Conservation (phyloP, 2,329 filamentous ascomycete genomes). For the Hawksworthiomyces lignivorus region DNA sequence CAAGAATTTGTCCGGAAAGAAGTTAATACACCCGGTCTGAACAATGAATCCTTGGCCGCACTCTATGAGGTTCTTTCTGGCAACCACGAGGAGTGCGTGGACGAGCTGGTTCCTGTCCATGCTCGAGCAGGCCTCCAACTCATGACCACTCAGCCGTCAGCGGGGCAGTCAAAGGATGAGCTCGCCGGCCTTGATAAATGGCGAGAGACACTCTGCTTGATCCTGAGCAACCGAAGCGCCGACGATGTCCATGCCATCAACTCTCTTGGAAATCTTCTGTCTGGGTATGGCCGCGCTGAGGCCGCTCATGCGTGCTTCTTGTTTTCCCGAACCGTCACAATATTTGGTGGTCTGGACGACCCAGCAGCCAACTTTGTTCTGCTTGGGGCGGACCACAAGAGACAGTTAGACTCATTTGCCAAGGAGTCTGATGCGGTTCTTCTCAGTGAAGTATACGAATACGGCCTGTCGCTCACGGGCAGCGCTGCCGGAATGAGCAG, state of each 20-base stretch:
- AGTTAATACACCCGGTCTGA: constrained; percentile 71
- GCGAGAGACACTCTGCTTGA: constrained; percentile 79
- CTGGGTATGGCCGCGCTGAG: constrained; percentile 79
- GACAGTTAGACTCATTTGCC: constrained; percentile 62
- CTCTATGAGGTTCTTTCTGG: constrained; percentile 91
- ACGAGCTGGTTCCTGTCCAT: constrained; percentile 89
- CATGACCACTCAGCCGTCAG: constrained; percentile 63
- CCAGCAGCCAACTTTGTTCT: constrained; percentile 65
- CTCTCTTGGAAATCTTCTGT: constrained; percentile 72
- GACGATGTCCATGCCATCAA: constrained; percentile 72
- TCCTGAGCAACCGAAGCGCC: constrained; percentile 79
- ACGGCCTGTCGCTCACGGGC: constrained; percentile 66
- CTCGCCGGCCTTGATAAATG: constrained; percentile 86
- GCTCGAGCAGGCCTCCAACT: constrained; percentile 88
- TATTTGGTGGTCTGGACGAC: constrained; percentile 81
- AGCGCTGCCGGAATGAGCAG: constrained; percentile 23
- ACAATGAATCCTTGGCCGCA: constrained; percentile 80
- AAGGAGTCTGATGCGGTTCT: constrained; percentile 81
- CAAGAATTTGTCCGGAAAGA: constrained; percentile 96
- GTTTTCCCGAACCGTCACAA: constrained; percentile 63
- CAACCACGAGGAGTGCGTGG: constrained; percentile 88
- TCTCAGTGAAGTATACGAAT: constrained; percentile 95
- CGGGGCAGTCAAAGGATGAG: constrained; percentile 59
- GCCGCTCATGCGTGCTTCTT: constrained; percentile 92
- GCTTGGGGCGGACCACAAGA: constrained; percentile 74